A percentile compares a stretch with the other conserved stretches of the same genome.
Evolutionary conservation across 164 flowering plant genomes (phyloP).

Genomic region (Magnolia officinalis): DNA sequence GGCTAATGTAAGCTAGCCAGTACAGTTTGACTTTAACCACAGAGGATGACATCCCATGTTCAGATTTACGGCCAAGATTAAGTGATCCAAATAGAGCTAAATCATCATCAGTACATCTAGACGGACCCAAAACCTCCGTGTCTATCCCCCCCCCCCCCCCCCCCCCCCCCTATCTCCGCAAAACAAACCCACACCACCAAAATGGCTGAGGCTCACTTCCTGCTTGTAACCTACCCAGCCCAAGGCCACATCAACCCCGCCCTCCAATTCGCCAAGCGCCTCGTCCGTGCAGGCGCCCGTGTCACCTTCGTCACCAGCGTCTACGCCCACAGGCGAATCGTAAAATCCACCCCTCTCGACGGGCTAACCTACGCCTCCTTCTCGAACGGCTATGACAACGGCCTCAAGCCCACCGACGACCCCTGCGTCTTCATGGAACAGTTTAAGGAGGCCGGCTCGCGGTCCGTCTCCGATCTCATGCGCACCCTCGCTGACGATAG

Average conservation of each 20-base stretch:
- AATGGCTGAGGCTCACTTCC: conserved; percentile 18
- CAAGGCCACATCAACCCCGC: conserved; percentile 44
- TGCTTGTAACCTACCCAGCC: conserved; percentile 16
- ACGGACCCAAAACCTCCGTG: no score
- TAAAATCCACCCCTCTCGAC: neutral
- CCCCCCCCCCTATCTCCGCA: no score
- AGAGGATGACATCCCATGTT: no score
- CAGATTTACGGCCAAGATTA: no score
- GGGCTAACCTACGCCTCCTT: conserved; percentile 16
- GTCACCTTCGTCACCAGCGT: conserved; percentile 31
- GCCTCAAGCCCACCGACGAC: neutral
- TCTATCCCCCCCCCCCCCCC: no score
- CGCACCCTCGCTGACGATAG: conserved; percentile 12
- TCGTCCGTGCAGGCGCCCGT: conserved; percentile 21
- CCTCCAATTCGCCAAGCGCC: conserved; percentile 34
- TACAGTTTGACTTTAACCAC: no score
- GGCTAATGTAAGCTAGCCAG: no score
- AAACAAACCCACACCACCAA: no score
- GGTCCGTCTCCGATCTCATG: neutral
- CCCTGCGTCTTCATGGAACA: no score
- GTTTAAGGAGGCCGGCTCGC: neutral
- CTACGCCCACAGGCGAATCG: conserved; percentile 17
- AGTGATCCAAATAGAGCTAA: no score
- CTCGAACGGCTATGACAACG: conserved; percentile 33
- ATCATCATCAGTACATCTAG: no score